Conservation (phyloP, 1,284 basidiomycete genomes). For the Lignosus rhinocerotis region DNA sequence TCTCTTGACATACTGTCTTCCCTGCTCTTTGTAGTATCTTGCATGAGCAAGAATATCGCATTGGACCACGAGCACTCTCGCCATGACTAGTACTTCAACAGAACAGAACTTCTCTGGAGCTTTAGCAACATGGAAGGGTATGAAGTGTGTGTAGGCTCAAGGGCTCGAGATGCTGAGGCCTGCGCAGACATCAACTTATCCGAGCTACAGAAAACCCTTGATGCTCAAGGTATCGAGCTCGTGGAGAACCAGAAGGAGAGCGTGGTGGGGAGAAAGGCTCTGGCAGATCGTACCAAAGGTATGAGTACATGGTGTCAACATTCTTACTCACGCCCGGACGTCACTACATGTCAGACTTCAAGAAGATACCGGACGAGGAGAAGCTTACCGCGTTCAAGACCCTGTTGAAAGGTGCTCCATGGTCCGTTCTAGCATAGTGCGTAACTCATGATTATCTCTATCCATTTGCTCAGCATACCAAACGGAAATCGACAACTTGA, state of each 20-base stretch:
- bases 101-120: slow-evolving; percentile 87
- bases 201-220: slow-evolving; percentile 91
- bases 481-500: slow-evolving; percentile 93
- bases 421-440: neutral
- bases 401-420: slow-evolving; percentile 73
- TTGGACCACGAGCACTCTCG: neutral
- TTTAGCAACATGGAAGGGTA: slow-evolving; percentile 86
- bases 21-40: neutral
- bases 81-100: slow-evolving; percentile 12
- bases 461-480: slow-evolving; percentile 76
- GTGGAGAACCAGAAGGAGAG: slow-evolving; percentile 99
- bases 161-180: neutral
- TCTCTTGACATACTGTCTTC: slow-evolving; percentile 6
- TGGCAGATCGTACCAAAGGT: slow-evolving; percentile 95
- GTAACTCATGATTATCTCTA: neutral
- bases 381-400: slow-evolving; percentile 86
- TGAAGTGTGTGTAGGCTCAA: slow-evolving; percentile 14
- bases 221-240: slow-evolving; percentile 87
- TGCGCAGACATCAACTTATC: slow-evolving; percentile 79
- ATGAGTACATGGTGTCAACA: slow-evolving; percentile 11
- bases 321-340: neutral
- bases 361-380: slow-evolving; percentile 85
- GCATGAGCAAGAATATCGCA: neutral
- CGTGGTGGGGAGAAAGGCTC: slow-evolving; percentile 86
- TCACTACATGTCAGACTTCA: slow-evolving; percentile 70